phyloP scores from a whole-genome alignment of 768 basidiomycete genomes.

The Tricholoma sp. region DNA sequence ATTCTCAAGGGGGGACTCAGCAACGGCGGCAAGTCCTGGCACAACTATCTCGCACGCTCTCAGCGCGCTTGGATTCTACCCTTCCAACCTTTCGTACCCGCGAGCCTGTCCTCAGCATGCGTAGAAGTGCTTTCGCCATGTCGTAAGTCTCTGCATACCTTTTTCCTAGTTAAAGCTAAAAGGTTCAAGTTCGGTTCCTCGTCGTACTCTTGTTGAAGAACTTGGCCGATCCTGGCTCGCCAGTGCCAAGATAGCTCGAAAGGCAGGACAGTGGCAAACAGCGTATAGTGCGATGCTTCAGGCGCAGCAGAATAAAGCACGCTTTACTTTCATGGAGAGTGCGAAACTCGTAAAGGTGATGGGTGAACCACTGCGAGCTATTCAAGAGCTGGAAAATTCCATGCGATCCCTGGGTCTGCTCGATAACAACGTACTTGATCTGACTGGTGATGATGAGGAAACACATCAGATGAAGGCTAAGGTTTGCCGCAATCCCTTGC shows the following conservation, averaged over 20 bases:
- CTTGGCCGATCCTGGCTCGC: conserved; percentile 86
- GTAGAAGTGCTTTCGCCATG: conserved; percentile 75
- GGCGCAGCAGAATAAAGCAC: conserved; percentile 65
- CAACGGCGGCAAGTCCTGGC: conserved; percentile 30
- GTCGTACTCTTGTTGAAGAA: conserved; percentile 42
- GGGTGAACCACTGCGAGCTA: conserved; percentile 77
- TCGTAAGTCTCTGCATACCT: conserved; percentile 39
- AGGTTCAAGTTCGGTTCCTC: conserved; percentile 26
- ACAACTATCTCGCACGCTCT: conserved; percentile 45
- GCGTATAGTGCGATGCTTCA: conserved; percentile 95
- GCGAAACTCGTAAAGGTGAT: conserved; percentile 78
- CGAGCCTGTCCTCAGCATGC: conserved; percentile 86
- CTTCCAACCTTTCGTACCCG: conserved; percentile 85
- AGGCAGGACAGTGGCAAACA: conserved; percentile 93
- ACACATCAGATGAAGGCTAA: conserved; percentile 62
- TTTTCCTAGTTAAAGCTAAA: conserved; percentile 3
- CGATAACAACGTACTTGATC: conserved; percentile 45
- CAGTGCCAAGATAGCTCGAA: conserved; percentile 94
- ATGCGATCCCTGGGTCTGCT: conserved; percentile 50
- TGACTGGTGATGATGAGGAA: conserved; percentile 51
- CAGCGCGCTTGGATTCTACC: conserved; percentile 66
- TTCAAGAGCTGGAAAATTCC: conserved; percentile 80
- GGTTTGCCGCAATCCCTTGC: conserved; percentile 31
- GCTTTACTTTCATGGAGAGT: conserved; percentile 83
- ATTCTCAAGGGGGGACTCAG: conserved; percentile 32